Evolutionary conservation across 2,329 filamentous ascomycete genomes (phyloP).

Genomic region (Penicillium hesseltinei): DNA sequence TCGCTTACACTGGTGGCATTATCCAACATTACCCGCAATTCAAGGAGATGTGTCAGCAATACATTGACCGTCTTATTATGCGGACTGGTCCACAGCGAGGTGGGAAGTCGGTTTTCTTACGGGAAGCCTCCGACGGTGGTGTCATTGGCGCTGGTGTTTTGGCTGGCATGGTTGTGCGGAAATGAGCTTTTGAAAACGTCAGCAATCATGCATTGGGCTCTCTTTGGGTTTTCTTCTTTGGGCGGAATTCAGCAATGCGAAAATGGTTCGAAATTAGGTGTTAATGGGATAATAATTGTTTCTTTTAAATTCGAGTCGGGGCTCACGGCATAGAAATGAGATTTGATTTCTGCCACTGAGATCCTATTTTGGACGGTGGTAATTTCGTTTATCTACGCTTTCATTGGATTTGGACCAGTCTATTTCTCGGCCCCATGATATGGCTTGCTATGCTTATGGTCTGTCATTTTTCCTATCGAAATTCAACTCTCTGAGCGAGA

Average conservation of each 20-base stretch:
- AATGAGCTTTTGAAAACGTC: slow-evolving; percentile 6
- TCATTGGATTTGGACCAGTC: neutral
- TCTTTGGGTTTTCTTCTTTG: neutral
- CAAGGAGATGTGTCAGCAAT: slow-evolving; percentile 65
- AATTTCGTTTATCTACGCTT: neutral
- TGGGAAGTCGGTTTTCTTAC: slow-evolving; percentile 51
- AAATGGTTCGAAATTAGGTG: slow-evolving; percentile 27
- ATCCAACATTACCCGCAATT: slow-evolving; percentile 78
- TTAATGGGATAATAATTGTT: slow-evolving; percentile 60
- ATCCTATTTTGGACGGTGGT: neutral
- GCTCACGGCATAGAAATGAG: slow-evolving; percentile 19
- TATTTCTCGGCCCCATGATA: neutral
- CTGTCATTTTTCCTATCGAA: neutral
- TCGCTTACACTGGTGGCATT: slow-evolving; percentile 77
- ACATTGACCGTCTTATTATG: slow-evolving; percentile 59
- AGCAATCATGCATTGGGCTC: slow-evolving; percentile 3
- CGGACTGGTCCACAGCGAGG: slow-evolving; percentile 46
- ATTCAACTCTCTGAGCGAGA: neutral
- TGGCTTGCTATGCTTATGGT: neutral
- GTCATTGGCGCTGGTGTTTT: slow-evolving; percentile 57
- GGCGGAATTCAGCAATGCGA: slow-evolving; percentile 9
- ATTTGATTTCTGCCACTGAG: neutral
- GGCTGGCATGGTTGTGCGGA: slow-evolving; percentile 47
- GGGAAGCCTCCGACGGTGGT: slow-evolving; percentile 55
- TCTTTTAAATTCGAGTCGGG: slow-evolving; percentile 33